phyloP scores from a whole-genome alignment of 345 rosid species.

The Microthlaspi erraticum region DNA sequence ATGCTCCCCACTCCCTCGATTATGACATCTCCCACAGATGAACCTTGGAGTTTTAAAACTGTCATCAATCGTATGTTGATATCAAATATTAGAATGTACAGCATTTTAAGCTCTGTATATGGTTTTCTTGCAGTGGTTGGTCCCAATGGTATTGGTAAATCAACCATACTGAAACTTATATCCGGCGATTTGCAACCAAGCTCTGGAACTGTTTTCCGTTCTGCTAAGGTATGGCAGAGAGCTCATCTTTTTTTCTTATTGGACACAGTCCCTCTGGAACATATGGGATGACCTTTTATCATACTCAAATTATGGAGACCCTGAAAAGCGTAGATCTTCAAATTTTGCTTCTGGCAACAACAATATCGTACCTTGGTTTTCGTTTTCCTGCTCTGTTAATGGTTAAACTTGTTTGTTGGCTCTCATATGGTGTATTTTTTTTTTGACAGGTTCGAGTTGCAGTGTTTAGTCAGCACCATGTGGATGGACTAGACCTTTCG shows the following conservation, averaged over 20 bases:
- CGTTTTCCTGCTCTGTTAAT: constrained; percentile 3
- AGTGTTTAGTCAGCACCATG: constrained; percentile 98
- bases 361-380: background rate
- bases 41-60: background rate
- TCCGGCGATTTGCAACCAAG: constrained; percentile 94
- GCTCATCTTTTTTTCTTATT: constrained; percentile 22
- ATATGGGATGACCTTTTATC: constrained; percentile 16
- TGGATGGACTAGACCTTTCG: constrained; percentile 92
- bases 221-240: constrained; percentile 77
- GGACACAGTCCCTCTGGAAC: background rate
- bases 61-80: constrained; percentile 14
- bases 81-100: background rate
- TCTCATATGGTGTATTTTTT: constrained; percentile 29
- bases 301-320: constrained; percentile 7
- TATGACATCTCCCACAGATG: constrained; percentile 3
- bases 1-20: constrained; percentile 28
- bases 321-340: background rate
- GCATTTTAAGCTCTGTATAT: constrained; percentile 26
- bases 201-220: constrained; percentile 98
- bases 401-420: constrained; percentile 11
- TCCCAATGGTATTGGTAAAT: constrained; percentile 98
- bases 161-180: constrained; percentile 95
- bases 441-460: constrained; percentile 90
- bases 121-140: constrained; percentile 84
- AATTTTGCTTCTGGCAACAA: background rate